Conservation (phyloP, 2,329 filamentous ascomycete species). For the Byssothecium circinans region DNA sequence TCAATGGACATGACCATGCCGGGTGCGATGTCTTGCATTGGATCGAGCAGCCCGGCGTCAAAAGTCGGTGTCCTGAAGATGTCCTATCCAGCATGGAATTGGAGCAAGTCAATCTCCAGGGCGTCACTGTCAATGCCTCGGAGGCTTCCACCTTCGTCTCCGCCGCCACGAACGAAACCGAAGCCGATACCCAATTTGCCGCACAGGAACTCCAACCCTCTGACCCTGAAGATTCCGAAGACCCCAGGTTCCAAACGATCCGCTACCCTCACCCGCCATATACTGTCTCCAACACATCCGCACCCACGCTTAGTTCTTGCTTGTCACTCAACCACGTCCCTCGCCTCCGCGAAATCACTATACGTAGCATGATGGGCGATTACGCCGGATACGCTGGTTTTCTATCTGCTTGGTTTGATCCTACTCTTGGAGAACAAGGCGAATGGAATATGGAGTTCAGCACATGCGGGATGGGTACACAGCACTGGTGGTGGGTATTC, state of each 20-base stretch:
- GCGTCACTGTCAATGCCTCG: slow-evolving; percentile 3
- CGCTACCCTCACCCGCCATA: slow-evolving; percentile 22
- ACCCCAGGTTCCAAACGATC: slow-evolving; percentile 25
- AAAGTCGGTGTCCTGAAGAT: slow-evolving; percentile 13
- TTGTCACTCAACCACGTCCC: slow-evolving; percentile 36
- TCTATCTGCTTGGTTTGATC: slow-evolving; percentile 86
- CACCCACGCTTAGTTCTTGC: slow-evolving; percentile 9
- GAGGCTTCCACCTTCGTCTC: slow-evolving; percentile 1
- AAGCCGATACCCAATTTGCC: neutral
- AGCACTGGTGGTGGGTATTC: slow-evolving; percentile 93
- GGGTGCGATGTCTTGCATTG: slow-evolving; percentile 91
- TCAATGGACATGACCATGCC: slow-evolving; percentile 94
- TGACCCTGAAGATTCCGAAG: neutral
- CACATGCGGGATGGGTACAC: slow-evolving; percentile 76
- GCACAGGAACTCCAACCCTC: slow-evolving; percentile 1
- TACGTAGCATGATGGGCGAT: slow-evolving; percentile 97
- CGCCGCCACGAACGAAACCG: neutral
- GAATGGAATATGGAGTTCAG: slow-evolving; percentile 83
- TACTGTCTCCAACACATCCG: slow-evolving; percentile 38
- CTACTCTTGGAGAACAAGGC: slow-evolving; percentile 66
- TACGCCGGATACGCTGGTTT: slow-evolving; percentile 91
- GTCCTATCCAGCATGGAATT: slow-evolving; percentile 15
- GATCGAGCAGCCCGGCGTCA: slow-evolving; percentile 23
- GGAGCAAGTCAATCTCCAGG: slow-evolving; percentile 17
- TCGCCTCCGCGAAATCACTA: slow-evolving; percentile 83